Evolutionary conservation across 2,329 filamentous ascomycete genomes (phyloP).

Genomic region (Cercospora sesami): DNA sequence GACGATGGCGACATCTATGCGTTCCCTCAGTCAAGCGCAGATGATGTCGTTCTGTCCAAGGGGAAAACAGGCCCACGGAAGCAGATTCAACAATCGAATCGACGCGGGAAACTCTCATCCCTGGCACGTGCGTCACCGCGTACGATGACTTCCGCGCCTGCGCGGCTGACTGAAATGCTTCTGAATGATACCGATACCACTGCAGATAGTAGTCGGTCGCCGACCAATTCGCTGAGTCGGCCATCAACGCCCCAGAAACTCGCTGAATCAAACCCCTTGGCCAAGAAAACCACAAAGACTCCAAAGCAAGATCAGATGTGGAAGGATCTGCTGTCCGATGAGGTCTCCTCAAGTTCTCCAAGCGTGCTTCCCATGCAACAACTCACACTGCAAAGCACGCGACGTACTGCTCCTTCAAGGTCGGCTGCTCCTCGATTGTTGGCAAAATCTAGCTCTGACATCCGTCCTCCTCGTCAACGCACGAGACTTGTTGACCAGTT

Average conservation of each 20-base stretch:
- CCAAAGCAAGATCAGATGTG: conserved; percentile 39
- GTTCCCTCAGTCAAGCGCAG: conserved; percentile 23
- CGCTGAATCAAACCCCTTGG: conserved; percentile 16
- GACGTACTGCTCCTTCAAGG: conserved; percentile 5
- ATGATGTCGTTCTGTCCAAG: conserved; percentile 11
- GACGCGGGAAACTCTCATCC: conserved; percentile 23
- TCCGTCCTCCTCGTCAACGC: conserved; percentile 26
- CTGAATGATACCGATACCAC: conserved; percentile 26
- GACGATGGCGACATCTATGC: conserved; percentile 26
- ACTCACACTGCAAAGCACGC: conserved; percentile 26
- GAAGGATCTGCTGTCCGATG: conserved; percentile 33
- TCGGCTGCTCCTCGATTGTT: conserved; percentile 16
- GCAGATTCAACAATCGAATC: conserved; percentile 5
- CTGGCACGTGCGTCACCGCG: conserved; percentile 22
- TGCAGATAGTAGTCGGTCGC: conserved; percentile 25
- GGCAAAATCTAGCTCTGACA: conserved; percentile 31
- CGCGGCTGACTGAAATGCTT: conserved; percentile 36
- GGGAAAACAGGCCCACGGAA: not conserved
- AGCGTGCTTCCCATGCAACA: conserved; percentile 30
- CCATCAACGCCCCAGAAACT: conserved; percentile 28
- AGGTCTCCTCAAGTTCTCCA: conserved; percentile 27
- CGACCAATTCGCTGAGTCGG: conserved; percentile 21
- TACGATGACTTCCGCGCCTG: conserved; percentile 36
- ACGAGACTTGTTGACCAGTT: conserved; percentile 38
- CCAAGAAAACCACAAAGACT: conserved; percentile 28